Base-by-base conservation (phyloP, 2,329 filamentous ascomycete species). In the Exophiala bonariae region DNA sequence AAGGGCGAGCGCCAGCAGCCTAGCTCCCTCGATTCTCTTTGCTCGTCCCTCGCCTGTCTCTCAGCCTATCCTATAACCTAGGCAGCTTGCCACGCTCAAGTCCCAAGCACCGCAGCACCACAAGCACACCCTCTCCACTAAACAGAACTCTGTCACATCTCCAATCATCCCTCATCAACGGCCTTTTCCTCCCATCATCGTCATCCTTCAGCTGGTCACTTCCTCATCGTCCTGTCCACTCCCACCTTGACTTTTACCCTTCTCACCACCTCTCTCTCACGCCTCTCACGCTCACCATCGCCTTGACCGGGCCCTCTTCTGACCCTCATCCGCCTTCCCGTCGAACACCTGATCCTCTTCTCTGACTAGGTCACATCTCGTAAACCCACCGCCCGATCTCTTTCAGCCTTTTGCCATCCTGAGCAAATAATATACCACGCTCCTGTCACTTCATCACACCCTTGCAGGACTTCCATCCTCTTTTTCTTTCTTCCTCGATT, bases 191-290 rank as follows among this genome's bases (percentile, higher is more conserved):
- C 53, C 52, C 59, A 49, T 49, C 39, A 49, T 49, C 54, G 49
- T 54, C 43, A 52, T 50, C 48, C 43, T 44, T 57, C 57, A 55
- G 57, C 59, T 61, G 50, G 56, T 58, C 57, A 58, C 59, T 49
- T 57, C 37, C 41, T 55, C 53, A 56, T 59, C 54, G 52, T 53
- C 55, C 57, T 55, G 50, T 59, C 55, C 50, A 59, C 57, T 62
- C 60, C 59, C 46, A 47, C 49, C 38, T 50, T 44, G 51, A 48
- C 50, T 48, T 47, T 46, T 51, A 53, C 55, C 54, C 45, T 59
- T 57, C 46, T 51, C 52, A 47, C 52, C 43, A 36, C 43, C 49
- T 52, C 50, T 52, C 50, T 45, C 37, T 50, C 52, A 49, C 52
- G 56, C 51, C 51, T 58, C 52, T 58, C 44, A 49, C 46, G 51